Conservation (phyloP, 2,329 filamentous ascomycete species). For the Trichoderma atroviride region DNA sequence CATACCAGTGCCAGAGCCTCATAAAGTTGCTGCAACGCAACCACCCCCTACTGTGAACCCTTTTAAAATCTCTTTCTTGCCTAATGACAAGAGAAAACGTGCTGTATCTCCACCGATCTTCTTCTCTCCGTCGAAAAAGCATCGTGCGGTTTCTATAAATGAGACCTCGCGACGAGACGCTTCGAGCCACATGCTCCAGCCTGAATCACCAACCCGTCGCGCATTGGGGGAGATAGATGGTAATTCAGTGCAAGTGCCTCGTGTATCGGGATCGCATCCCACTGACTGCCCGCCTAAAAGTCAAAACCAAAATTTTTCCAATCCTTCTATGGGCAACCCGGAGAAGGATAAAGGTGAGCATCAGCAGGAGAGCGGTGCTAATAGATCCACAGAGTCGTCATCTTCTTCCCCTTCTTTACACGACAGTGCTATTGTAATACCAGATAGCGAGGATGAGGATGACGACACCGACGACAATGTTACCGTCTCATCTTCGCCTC, state of each 20-base stretch:
- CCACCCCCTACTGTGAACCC: not conserved
- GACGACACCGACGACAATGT: not conserved
- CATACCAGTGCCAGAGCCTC: not conserved
- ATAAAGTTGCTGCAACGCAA: not conserved
- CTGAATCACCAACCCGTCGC: conserved; percentile 26
- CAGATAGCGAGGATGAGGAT: conserved; percentile 14
- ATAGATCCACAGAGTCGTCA: not conserved
- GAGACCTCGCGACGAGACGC: not conserved
- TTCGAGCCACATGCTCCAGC: not conserved
- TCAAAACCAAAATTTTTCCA: not conserved
- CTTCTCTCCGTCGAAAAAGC: conserved; percentile 30
- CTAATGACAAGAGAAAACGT: conserved; percentile 23
- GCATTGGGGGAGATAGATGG: conserved; percentile 33
- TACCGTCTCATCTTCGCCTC: not conserved
- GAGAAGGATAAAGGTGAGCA: not conserved
- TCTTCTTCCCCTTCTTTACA: not conserved
- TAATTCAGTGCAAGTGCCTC: conserved; percentile 29
- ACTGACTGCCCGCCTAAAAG: not conserved
- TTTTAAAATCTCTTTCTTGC: conserved; percentile 9
- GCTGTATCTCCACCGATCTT: not conserved
- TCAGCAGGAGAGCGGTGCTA: too few species aligned
- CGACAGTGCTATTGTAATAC: conserved; percentile 16
- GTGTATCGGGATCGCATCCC: not conserved
- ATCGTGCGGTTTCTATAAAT: conserved; percentile 12
- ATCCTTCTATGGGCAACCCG: not conserved